Percentiles rank a stretch among this genome's conserved stretches.
Evolutionary conservation across 202 grass and related monocot genomes (phyloP).

Genomic region (Alloteropsis angusta): DNA sequence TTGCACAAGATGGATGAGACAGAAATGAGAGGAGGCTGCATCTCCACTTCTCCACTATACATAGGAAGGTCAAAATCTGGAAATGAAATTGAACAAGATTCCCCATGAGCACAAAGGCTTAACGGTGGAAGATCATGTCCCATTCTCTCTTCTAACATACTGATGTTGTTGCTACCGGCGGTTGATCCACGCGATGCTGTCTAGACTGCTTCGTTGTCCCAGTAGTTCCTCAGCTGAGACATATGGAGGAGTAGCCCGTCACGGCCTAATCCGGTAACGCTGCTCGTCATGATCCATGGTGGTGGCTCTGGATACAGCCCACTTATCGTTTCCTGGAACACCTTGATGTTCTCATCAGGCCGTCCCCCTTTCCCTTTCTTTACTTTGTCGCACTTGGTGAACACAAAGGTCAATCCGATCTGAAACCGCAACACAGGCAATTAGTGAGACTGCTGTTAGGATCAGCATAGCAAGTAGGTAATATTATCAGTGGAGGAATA

Average conservation of each 20-base stretch:
- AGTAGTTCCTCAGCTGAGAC: conserved; percentile 84
- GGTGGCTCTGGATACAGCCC: conserved; percentile 62
- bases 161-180: neutral
- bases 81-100: neutral
- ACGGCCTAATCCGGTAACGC: conserved; percentile 57
- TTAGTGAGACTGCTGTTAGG: neutral
- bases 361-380: conserved; percentile 65
- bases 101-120: neutral
- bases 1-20: neutral
- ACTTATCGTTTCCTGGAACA: conserved; percentile 74
- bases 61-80: neutral
- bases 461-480: neutral
- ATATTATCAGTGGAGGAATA: neutral
- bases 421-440: conserved; percentile 21
- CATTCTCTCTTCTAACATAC: neutral
- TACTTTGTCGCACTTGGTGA: conserved; percentile 96
- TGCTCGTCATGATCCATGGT: conserved; percentile 96
- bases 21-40: neutral
- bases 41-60: neutral
- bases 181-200: neutral
- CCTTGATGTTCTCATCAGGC: conserved; percentile 77
- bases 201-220: conserved; percentile 61
- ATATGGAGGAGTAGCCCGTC: conserved; percentile 71
- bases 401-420: conserved; percentile 93
- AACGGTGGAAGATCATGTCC: neutral